Conservation (phyloP, 805 yeast genomes). For the Ogataea nakhonphanomensis region DNA sequence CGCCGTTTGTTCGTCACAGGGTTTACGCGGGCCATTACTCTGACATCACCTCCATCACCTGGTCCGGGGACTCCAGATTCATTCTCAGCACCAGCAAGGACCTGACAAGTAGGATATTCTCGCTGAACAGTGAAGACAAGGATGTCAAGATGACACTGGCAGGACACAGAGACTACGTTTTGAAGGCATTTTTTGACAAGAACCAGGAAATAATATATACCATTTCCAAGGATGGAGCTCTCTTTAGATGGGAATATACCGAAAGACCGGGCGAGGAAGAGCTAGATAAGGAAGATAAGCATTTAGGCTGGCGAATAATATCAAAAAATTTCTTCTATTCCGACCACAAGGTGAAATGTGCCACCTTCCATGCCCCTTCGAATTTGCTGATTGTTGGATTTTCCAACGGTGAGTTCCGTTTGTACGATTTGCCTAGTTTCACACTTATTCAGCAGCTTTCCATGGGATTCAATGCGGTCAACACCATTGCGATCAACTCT, state of each 20-base stretch:
- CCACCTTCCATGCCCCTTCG: constrained; percentile 73
- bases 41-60: constrained; percentile 71
- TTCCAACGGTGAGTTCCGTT: constrained; percentile 81
- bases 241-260: constrained; percentile 87
- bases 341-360: constrained; percentile 71
- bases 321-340: constrained; percentile 72
- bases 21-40: constrained; percentile 91
- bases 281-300: constrained; percentile 40
- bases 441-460: constrained; percentile 78
- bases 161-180: constrained; percentile 88
- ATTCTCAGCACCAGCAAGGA: constrained; percentile 85
- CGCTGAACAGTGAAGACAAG: constrained; percentile 65
- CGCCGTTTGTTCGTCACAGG: constrained; percentile 90
- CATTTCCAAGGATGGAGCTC: constrained; percentile 90
- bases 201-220: constrained; percentile 90
- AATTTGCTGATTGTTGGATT: constrained; percentile 86
- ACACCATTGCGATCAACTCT: constrained; percentile 71
- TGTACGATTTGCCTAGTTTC: constrained; percentile 83
- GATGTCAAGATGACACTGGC: constrained; percentile 81
- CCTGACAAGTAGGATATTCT: constrained; percentile 81
- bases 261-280: constrained; percentile 49
- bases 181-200: constrained; percentile 82
- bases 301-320: constrained; percentile 77
- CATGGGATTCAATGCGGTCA: constrained; percentile 88
- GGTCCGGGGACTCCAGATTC: constrained; percentile 91